Conservation (phyloP, 768 basidiomycete species). For the Trametes maxima region DNA sequence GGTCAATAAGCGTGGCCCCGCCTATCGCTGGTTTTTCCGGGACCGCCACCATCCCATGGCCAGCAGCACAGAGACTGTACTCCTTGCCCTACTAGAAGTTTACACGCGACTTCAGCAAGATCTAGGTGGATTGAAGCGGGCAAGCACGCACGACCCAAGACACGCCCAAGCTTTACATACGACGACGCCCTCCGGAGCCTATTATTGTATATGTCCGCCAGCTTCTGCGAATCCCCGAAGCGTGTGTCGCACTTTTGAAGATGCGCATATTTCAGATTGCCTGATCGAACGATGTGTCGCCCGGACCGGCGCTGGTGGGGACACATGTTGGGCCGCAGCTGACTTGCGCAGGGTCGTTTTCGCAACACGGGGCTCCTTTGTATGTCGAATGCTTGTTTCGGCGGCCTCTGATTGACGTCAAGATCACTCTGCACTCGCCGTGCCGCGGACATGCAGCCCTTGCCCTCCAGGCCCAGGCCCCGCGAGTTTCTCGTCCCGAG, state of each 20-base stretch:
- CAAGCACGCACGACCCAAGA: not conserved
- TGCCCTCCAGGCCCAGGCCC: constrained; percentile 1
- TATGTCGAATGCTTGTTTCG: constrained; percentile 3
- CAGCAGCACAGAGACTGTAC: not conserved
- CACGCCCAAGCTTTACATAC: not conserved
- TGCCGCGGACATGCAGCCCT: constrained; percentile 9
- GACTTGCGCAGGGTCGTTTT: not conserved
- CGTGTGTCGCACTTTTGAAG: constrained; percentile 4
- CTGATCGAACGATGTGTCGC: not conserved
- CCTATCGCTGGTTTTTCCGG: constrained; percentile 3
- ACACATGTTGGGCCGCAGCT: constrained; percentile 5
- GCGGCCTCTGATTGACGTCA: constrained; percentile 21
- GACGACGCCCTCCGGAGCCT: not conserved
- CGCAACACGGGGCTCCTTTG: constrained; percentile 1
- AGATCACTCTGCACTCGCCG: constrained; percentile 8
- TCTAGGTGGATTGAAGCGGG: too few species aligned
- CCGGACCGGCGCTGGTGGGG: constrained; percentile 9
- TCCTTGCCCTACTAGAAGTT: too few species aligned
- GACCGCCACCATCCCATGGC: not conserved
- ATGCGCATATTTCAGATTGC: not conserved
- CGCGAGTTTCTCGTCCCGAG: not conserved
- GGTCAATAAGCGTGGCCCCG: not conserved
- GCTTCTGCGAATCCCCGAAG: constrained; percentile 5
- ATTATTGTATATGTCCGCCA: not conserved
- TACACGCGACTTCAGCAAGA: too few species aligned